Evolutionary conservation across 331 rosid genomes (phyloP), one percentile per base, ranked within the genome.

Genomic region (Rhamnella rubrinervis): DNA sequence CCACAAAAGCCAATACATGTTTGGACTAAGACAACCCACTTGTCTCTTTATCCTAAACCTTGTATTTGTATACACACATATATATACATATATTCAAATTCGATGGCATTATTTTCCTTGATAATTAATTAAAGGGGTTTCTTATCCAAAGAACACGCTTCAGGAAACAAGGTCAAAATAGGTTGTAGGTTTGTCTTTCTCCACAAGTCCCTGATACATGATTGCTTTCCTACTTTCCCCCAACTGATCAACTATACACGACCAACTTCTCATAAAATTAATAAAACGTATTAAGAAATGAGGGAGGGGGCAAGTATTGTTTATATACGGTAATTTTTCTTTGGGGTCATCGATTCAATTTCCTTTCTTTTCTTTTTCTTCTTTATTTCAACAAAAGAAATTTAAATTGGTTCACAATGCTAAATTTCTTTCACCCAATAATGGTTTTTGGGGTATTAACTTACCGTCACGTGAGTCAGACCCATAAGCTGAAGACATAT

Each of bases 11-110:
- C 52, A 38, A 35, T 28, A 17, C 52, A 18, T 46, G 19, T 19
- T 35, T 21, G 75, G 67, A 61, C 63, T 62, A 68, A 68, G 39
- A 2, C 55, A 37, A 11, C 63, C 49, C 37, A 68, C 72, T 55
- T 55, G 64, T 55, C 52, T 56, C 63, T 68, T 55, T 19, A 68
- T 31, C 19, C 31, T 13, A 65, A 65, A 1, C 11, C 9, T 20
- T 14, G 38, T 17, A 26, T 3, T 1, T 26, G 4, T 26, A 26
- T 26, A 26, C 4, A 26, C 4, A 26, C 4, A 26, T 26, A 26
- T 26, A 26, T 26, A 26, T 26, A 26, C 2, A 26, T 26, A 26
- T 26, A 1, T 1, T 26, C 18, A 17, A 66, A 23, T 20, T 68
- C 21, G 8, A 52, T 52, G 60, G 15, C 13, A 38, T 63, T 20